These are phyloP conservation scores for Crithidia mellificae DNA, from an alignment of 208 protist species.

Conservation along the genomic window DNA sequence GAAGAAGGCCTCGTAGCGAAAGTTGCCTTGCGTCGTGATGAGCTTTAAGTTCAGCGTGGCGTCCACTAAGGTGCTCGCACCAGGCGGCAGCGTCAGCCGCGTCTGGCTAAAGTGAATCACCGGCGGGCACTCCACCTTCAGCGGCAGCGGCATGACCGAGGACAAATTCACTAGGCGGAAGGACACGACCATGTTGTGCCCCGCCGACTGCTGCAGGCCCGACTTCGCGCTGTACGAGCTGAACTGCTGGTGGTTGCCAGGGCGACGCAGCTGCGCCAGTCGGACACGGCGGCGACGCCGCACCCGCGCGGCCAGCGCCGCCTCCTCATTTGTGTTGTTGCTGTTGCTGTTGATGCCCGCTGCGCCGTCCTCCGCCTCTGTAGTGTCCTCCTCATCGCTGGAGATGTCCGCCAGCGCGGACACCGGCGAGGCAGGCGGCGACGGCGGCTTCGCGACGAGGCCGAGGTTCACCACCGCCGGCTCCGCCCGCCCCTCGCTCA, in stretches of 20 bases:
- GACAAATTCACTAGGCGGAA: conserved; percentile 72
- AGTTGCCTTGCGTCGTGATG: conserved; percentile 73
- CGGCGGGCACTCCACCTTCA: conserved; percentile 79
- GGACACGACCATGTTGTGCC: conserved; percentile 20
- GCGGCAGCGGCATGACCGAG: conserved; percentile 57
- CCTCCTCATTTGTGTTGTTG: conserved; percentile 15
- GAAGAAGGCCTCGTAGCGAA: conserved; percentile 79
- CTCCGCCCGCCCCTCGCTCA: conserved; percentile 68
- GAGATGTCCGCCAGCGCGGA: background rate
- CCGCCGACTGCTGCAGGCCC: conserved; percentile 12
- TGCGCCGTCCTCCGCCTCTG: conserved; percentile 13
- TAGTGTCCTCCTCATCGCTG: conserved; percentile 12
- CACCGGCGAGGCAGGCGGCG: conserved; percentile 14
- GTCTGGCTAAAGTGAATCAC: conserved; percentile 67
- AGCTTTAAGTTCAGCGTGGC: conserved; percentile 60
- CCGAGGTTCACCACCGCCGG: conserved; percentile 45
- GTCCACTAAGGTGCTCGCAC: conserved; percentile 52
- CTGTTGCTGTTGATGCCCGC: background rate
- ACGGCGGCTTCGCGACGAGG: conserved; percentile 30
- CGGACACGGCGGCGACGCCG: conserved; percentile 22
- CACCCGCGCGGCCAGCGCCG: conserved; percentile 18
- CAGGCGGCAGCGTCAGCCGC: conserved; percentile 59
- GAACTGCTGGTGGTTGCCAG: conserved; percentile 29
- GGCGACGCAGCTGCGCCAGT: conserved; percentile 18
- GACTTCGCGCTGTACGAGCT: conserved; percentile 14